A percentile compares a stretch with the other conserved stretches of the same genome.
Evolutionary conservation across 257 asterid genomes (phyloP).

Genomic region (Scutellaria galericulata): DNA sequence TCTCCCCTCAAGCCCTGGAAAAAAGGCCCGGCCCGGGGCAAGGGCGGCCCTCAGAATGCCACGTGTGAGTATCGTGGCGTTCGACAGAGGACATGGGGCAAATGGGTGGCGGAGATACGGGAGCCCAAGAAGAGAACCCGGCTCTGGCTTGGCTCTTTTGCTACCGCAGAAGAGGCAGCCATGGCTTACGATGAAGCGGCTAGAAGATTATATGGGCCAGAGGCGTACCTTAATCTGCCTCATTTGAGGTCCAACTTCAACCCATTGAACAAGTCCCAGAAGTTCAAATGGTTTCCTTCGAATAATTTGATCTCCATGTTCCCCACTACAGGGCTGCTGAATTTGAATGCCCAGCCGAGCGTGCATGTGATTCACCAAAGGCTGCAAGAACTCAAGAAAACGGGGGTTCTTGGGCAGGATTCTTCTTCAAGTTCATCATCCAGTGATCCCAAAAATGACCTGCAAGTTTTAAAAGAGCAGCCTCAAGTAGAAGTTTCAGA

Average conservation of each 20-base stretch:
- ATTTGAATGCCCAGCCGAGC: conserved; percentile 82
- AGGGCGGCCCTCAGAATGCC: conserved; percentile 96
- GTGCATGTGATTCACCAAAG: conserved; percentile 89
- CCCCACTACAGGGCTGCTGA: conserved; percentile 72
- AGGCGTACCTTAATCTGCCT: conserved; percentile 91
- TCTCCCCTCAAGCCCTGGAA: conserved; percentile 95
- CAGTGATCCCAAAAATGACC: conserved; percentile 44
- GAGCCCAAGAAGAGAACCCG: conserved; percentile 91
- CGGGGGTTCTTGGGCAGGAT: conserved; percentile 51
- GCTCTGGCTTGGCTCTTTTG: conserved; percentile 90
- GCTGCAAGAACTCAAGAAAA: conserved; percentile 83
- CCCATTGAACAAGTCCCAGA: conserved; percentile 83
- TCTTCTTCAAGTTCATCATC: conserved; percentile 61
- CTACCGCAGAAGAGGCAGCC: conserved; percentile 97
- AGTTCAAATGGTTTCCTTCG: conserved; percentile 92
- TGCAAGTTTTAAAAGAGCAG: conserved; percentile 38
- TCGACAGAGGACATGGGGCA: conserved; percentile 95
- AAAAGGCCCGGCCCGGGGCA: conserved; percentile 95
- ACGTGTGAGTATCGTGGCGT: conserved; percentile 90
- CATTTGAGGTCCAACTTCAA: conserved; percentile 78
- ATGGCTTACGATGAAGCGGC: conserved; percentile 99
- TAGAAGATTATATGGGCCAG: conserved; percentile 83
- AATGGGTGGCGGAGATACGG: conserved; percentile 94
- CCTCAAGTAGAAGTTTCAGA: conserved; percentile 30
- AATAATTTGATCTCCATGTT: conserved; percentile 48